Conservation (phyloP, 129 eudicot genomes). For the Ambrosia artemisiifolia region DNA sequence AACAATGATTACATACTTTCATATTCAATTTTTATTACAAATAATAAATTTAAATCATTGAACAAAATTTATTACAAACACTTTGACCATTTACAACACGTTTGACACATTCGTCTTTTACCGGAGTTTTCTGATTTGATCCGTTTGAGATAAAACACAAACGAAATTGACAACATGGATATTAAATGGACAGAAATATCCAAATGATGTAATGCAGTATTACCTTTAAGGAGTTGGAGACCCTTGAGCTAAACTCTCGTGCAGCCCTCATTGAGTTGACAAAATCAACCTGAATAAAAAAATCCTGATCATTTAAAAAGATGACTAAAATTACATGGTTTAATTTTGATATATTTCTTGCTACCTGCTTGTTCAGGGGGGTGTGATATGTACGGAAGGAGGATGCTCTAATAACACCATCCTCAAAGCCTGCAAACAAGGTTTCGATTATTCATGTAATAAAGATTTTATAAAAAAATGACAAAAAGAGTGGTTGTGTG, state of each 20-base stretch:
- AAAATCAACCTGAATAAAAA: conserved; percentile 53
- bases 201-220: conserved; percentile 25
- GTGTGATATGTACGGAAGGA: conserved; percentile 96
- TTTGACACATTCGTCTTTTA: background rate
- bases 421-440: conserved; percentile 60
- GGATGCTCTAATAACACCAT: conserved; percentile 80
- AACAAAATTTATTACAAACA: background rate
- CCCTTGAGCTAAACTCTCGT: conserved; percentile 72
- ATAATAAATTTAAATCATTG: background rate
- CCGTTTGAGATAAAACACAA: background rate
- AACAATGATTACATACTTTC: background rate
- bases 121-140: background rate
- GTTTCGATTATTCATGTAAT: background rate
- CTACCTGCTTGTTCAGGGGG: conserved; percentile 90
- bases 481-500: background rate
- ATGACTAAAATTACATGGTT: conserved; percentile 1
- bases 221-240: conserved; percentile 76
- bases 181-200: background rate
- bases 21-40: too few relatives aligned
- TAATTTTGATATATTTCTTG: background rate
- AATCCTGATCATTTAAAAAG: background rate
- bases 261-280: conserved; percentile 95
- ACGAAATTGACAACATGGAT: background rate
- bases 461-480: background rate
- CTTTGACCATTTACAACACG: background rate